Evolutionary conservation across 139 green algal species (phyloP).

Genomic region (Limnomonas spitsbergensis): DNA sequence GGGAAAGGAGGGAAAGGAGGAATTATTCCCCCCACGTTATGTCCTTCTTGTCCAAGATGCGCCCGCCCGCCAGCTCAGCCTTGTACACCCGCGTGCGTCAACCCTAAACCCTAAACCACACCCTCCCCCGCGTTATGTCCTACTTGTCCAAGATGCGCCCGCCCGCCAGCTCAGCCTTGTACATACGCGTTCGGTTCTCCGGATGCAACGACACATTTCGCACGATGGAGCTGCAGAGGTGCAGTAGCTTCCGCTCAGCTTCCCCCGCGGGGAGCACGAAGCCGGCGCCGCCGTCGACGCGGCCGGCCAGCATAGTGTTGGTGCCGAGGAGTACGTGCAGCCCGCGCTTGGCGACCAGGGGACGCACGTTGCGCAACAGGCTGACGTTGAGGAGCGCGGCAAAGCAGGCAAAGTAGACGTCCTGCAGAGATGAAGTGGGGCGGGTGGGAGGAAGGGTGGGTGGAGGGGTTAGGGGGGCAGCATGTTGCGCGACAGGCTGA

Average conservation of each 20-base stretch:
- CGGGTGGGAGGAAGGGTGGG: too few relatives aligned
- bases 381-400: conserved; percentile 67
- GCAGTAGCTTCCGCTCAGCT: conserved; percentile 47
- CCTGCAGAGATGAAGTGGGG: conserved; percentile 37
- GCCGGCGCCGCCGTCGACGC: conserved; percentile 2
- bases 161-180: conserved; percentile 63
- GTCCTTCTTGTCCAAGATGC: too few relatives aligned
- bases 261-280: conserved; percentile 5
- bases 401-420: conserved; percentile 50
- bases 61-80: too few relatives aligned
- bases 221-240: conserved; percentile 53
- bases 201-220: conserved; percentile 66
- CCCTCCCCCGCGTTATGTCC: too few relatives aligned
- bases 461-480: conserved; percentile 35
- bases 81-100: too few relatives aligned
- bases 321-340: conserved; percentile 59
- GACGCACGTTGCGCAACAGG: conserved; percentile 50
- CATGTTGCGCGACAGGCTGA: conserved; percentile 50
- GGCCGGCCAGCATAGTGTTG: conserved; percentile 48
- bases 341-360: conserved; percentile 52
- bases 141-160: conserved; percentile 28
- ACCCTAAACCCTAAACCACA: too few relatives aligned
- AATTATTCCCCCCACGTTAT: too few relatives aligned
- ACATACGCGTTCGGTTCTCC: conserved; percentile 65
- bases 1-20: too few relatives aligned